Percentiles rank a stretch among this genome's conserved stretches.
Evolutionary conservation across 2,329 filamentous ascomycete species (phyloP).

Genomic region (Leptographium flavum): DNA sequence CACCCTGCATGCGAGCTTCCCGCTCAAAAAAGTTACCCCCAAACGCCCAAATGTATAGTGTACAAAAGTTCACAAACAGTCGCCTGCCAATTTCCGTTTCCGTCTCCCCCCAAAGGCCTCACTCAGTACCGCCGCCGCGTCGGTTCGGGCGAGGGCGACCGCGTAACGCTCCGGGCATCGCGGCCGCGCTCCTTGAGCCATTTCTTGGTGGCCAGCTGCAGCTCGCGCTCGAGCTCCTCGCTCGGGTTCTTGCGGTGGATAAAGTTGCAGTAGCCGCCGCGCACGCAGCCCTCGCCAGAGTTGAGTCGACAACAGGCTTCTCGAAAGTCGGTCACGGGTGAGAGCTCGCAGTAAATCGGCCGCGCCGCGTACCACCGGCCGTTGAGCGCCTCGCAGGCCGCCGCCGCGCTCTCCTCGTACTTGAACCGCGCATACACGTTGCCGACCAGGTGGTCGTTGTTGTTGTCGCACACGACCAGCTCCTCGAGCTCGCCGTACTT

Average conservation of each 20-base stretch:
- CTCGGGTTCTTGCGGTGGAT: conserved; percentile 95
- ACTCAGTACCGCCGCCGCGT: conserved; percentile 51
- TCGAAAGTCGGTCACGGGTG: conserved; percentile 92
- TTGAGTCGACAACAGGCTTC: conserved; percentile 96
- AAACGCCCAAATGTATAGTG: background rate
- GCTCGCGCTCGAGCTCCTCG: conserved; percentile 74
- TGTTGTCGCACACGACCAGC: conserved; percentile 97
- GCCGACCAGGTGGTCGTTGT: conserved; percentile 97
- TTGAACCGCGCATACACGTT: conserved; percentile 99
- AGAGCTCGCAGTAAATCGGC: conserved; percentile 96
- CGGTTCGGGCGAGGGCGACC: conserved; percentile 79
- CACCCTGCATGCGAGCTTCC: too few species aligned
- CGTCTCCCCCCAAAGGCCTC: background rate
- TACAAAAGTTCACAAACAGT: conserved; percentile 19
- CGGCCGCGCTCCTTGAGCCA: conserved; percentile 77
- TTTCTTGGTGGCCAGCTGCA: conserved; percentile 86
- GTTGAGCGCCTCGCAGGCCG: conserved; percentile 88
- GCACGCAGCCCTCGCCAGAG: conserved; percentile 84
- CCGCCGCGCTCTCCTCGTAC: conserved; percentile 92
- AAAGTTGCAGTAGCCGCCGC: conserved; percentile 98
- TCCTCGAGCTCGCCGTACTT: conserved; percentile 96
- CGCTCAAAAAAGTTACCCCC: too few species aligned
- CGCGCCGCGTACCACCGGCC: conserved; percentile 91
- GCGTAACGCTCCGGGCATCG: conserved; percentile 67
- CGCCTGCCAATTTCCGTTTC: conserved; percentile 22